Base-by-base conservation (phyloP, 2,329 filamentous ascomycete species). In the Alternaria conjuncta region DNA sequence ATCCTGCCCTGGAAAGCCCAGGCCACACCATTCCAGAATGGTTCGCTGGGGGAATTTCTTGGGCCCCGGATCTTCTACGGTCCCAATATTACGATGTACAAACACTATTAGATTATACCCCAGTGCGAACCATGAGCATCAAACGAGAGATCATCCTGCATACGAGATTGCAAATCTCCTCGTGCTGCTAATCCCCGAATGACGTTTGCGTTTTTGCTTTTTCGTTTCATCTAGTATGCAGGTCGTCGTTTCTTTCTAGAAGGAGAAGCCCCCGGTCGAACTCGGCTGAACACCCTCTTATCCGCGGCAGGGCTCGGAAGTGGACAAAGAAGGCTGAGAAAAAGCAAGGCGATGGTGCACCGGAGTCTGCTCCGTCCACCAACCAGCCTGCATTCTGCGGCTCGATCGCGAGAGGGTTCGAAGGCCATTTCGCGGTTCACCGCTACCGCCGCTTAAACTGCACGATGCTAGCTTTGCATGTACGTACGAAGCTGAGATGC, bases 171-270 rank as follows among this genome's bases (percentile, higher is more conserved):
- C 55, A 25, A 32, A 59, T 60, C 23, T 44, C 56, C 36, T 32
- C 46, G 13, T 46, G 55, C 60, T 46, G 54, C 3, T 46, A 28
- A 47, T 46, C 26, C 8, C 54, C 43, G 54, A 8, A 53, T 62
- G 60, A 62, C 60, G 60, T 54, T 18, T 32, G n/a, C 23, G 5
- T 28, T n/a, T 10, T 54, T 62, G 47, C 60, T 62, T 62, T 59
- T 62, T 59, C 11, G 47, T 54, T 45, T 47, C 55, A 57, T 53
- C 30, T 15, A 13, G 12, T 12, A 36, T 53, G 49, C 49, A 53
- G 28, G 49, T 41, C 20, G 30, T 57, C 32, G 44, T 25, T 46
- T 53, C 26, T 44, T 49, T 32, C 46, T 46, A 25, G 41, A 32
- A 36, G 56, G 15, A 32, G 47, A 23, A 30, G 43, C 26, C 55